phyloP scores from a whole-genome alignment of 495 filamentous ascomycete species.

The Immersiella caudata region DNA sequence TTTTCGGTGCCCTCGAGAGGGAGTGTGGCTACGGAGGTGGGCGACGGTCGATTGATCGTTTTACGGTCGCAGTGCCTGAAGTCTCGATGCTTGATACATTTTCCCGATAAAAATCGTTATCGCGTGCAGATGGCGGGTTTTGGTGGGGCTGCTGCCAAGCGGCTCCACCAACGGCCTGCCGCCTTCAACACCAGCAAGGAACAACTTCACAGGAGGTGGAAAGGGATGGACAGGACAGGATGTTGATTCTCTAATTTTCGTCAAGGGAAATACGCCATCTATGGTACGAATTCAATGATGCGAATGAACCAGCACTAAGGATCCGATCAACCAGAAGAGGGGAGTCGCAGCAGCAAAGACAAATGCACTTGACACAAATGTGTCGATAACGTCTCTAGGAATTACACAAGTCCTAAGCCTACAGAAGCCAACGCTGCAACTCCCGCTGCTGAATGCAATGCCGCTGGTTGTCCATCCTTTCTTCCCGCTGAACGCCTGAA shows the following conservation, averaged over 20 bases:
- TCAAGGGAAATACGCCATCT: too few relatives aligned
- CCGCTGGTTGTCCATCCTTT: slow-evolving; percentile 24
- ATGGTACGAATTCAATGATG: too few relatives aligned
- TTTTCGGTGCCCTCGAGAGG: slow-evolving; percentile 36
- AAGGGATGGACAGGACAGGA: not conserved
- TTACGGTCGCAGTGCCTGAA: slow-evolving; percentile 6
- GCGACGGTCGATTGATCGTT: not conserved
- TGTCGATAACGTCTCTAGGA: not conserved
- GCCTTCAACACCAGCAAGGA: not conserved
- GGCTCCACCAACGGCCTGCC: not conserved
- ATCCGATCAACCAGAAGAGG: not conserved
- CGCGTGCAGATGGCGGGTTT: slow-evolving; percentile 24
- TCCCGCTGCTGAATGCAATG: slow-evolving; percentile 34
- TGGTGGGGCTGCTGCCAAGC: slow-evolving; percentile 17
- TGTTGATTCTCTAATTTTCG: not conserved
- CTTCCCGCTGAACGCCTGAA: slow-evolving; percentile 23
- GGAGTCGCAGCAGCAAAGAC: not conserved
- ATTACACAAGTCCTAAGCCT: not conserved
- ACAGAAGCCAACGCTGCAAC: slow-evolving; percentile 19
- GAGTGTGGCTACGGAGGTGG: slow-evolving; percentile 21
- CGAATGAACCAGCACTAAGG: too few relatives aligned
- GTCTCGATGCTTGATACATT: not conserved
- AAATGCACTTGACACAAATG: not conserved
- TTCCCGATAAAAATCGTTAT: slow-evolving; percentile 36
- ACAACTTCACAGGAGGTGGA: not conserved